Evolutionary conservation across 2,329 filamentous ascomycete genomes (phyloP).

Genomic region (Stachybotrys elegans): DNA sequence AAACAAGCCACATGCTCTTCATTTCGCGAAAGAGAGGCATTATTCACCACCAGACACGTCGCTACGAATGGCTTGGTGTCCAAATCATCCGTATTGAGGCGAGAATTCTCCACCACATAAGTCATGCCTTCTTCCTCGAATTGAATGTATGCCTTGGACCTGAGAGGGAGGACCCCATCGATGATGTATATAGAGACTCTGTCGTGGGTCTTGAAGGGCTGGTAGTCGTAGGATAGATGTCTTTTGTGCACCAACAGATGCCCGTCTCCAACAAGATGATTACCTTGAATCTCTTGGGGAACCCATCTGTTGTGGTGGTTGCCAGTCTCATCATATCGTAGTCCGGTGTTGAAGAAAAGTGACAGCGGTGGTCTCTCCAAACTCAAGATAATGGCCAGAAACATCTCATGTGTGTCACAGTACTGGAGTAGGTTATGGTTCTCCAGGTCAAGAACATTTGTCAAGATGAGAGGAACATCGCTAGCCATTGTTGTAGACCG

Average conservation of each 20-base stretch:
- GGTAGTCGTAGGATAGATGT: background rate
- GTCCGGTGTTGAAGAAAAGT: background rate
- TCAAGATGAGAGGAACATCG: background rate
- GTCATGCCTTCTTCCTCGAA: background rate
- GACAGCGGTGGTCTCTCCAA: background rate
- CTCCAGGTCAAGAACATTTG: background rate
- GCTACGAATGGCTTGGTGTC: background rate
- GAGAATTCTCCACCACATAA: background rate
- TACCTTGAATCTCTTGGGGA: background rate
- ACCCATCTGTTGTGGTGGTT: background rate
- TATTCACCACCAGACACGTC: background rate
- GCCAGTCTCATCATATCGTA: background rate
- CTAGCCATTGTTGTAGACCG: background rate
- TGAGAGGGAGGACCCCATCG: background rate
- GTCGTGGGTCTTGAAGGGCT: background rate
- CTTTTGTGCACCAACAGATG: background rate
- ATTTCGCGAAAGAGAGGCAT: conserved; percentile 26
- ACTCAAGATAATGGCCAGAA: background rate
- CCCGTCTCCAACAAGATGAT: background rate
- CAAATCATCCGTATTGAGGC: background rate
- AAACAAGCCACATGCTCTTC: conserved; percentile 19
- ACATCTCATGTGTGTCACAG: background rate
- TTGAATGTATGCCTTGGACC: background rate
- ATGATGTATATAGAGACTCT: background rate
- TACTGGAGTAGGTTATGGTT: background rate